Percentiles rank a stretch among this genome's conserved stretches.
Evolutionary conservation across 495 filamentous ascomycete species (phyloP).

Genomic region (Trichoderma gamsii): DNA sequence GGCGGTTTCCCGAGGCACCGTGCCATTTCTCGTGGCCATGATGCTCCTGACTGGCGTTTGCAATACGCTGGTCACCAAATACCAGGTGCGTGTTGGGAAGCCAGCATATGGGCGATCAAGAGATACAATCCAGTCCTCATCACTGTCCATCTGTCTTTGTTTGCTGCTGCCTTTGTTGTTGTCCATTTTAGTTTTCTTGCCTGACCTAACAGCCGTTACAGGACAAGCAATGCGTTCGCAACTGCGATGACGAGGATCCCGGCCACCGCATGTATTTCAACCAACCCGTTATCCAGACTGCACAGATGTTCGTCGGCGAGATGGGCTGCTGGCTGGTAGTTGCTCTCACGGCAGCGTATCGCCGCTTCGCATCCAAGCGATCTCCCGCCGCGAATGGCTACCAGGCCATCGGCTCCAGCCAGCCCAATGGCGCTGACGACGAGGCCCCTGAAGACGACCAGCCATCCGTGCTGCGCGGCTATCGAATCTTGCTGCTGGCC

Average conservation of each 20-base stretch:
- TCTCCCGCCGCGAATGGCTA: slow-evolving; percentile 53
- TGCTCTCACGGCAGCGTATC: slow-evolving; percentile 55
- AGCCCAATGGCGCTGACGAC: slow-evolving; percentile 30
- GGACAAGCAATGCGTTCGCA: slow-evolving; percentile 93
- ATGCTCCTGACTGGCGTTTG: slow-evolving; percentile 87
- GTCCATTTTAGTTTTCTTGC: too few species aligned
- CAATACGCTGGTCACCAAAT: slow-evolving; percentile 96
- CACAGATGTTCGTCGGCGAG: slow-evolving; percentile 92
- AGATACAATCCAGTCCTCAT: background rate
- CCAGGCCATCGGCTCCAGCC: slow-evolving; percentile 46
- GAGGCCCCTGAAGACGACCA: slow-evolving; percentile 41
- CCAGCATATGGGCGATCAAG: background rate
- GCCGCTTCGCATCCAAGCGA: slow-evolving; percentile 44
- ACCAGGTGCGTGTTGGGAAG: slow-evolving; percentile 55
- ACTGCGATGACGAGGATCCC: slow-evolving; percentile 76
- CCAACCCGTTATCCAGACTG: slow-evolving; percentile 92
- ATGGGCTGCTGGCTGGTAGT: slow-evolving; percentile 90
- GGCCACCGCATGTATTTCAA: slow-evolving; percentile 66
- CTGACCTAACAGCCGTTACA: slow-evolving; percentile 26
- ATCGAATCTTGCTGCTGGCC: slow-evolving; percentile 68
- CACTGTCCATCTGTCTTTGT: slow-evolving; percentile 10
- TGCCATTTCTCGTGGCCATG: slow-evolving; percentile 83
- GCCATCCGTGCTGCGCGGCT: slow-evolving; percentile 58
- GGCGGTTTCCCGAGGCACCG: slow-evolving; percentile 43
- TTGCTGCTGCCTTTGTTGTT: too few species aligned